phyloP scores from a whole-genome alignment of 345 rosid genomes.

The Trapa bicornis region DNA sequence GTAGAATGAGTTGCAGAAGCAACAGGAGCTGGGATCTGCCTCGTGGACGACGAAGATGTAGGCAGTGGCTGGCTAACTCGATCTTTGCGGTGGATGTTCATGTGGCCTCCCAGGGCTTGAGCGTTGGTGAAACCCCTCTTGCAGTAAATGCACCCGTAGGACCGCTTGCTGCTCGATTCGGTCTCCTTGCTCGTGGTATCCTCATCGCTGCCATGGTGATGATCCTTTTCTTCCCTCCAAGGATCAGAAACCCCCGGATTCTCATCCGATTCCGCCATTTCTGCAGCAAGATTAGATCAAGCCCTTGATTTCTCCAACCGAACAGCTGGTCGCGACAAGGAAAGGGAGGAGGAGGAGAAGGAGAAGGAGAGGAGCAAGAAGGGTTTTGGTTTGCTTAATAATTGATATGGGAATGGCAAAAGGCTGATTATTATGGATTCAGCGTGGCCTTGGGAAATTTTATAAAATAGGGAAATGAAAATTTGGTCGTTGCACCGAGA shows the following conservation, averaged over 20 bases:
- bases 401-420: background rate
- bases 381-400: background rate
- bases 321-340: background rate
- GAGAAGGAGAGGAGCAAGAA: background rate
- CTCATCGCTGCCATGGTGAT: background rate
- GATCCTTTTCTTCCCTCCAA: background rate
- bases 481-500: background rate
- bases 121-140: conserved; percentile 93
- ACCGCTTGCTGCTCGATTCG: conserved; percentile 25
- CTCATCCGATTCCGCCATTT: background rate
- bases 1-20: background rate
- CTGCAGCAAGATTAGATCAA: background rate
- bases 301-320: background rate
- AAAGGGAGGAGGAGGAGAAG: background rate
- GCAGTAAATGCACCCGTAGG: conserved; percentile 65
- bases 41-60: background rate
- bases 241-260: background rate
- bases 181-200: conserved; percentile 4
- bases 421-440: background rate
- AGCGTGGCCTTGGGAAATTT: background rate
- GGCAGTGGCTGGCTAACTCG: conserved; percentile 27
- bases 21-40: background rate
- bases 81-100: conserved; percentile 87
- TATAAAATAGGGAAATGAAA: background rate
- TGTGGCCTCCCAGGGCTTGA: conserved; percentile 90